Evolutionary conservation across 495 filamentous ascomycete genomes (phyloP).

Genomic region (Copromyces sp.): DNA sequence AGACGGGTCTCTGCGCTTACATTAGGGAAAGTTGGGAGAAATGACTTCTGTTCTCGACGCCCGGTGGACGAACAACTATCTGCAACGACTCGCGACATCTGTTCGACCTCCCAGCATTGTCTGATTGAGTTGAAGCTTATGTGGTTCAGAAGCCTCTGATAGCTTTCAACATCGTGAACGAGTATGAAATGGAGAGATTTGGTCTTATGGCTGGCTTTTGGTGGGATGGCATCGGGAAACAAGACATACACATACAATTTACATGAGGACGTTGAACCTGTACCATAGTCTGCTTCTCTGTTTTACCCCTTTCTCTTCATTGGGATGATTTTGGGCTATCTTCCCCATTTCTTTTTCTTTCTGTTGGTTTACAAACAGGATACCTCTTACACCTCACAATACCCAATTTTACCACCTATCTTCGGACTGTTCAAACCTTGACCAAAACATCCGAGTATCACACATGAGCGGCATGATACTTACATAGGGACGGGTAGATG

Average conservation of each 20-base stretch:
- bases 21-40: background rate
- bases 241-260: background rate
- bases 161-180: background rate
- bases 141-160: background rate
- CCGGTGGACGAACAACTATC: background rate
- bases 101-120: background rate
- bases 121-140: background rate
- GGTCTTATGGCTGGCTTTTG: background rate
- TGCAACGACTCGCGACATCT: background rate
- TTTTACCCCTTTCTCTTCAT: background rate
- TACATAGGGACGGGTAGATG: background rate
- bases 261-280: background rate
- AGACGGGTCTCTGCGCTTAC: background rate
- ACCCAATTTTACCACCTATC: background rate
- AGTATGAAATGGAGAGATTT: background rate
- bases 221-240: background rate
- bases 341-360: background rate
- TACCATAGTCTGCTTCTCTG: background rate
- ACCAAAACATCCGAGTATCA: background rate
- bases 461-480: background rate
- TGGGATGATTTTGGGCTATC: background rate
- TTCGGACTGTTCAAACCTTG: background rate
- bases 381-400: background rate
- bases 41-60: background rate
- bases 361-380: background rate